phyloP scores from a whole-genome alignment of 768 basidiomycete species.

The Phylloporus arenicola region DNA sequence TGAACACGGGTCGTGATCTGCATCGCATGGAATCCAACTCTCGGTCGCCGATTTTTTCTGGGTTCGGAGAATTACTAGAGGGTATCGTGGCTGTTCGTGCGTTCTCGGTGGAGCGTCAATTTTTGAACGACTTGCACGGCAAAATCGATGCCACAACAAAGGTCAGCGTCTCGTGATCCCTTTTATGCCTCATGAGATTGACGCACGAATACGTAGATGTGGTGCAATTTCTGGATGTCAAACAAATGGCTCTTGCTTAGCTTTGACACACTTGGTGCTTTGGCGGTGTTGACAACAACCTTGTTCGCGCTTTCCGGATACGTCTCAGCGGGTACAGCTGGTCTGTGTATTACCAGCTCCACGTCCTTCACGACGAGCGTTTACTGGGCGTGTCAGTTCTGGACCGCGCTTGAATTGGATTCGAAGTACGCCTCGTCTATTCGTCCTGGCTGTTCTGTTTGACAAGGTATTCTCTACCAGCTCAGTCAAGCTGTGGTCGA shows the following conservation, averaged over 20 bases:
- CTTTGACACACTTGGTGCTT: conserved; percentile 73
- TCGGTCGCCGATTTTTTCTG: conserved; percentile 78
- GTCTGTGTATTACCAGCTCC: conserved; percentile 71
- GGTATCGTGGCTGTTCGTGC: conserved; percentile 93
- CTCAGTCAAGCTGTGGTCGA: conserved; percentile 86
- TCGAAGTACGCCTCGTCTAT: conserved; percentile 51
- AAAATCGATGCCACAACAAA: conserved; percentile 78
- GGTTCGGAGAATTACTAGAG: conserved; percentile 76
- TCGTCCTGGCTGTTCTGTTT: not conserved
- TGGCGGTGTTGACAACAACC: conserved; percentile 70
- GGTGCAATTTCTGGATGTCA: conserved; percentile 87
- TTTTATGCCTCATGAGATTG: not conserved
- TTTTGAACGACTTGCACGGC: conserved; percentile 66
- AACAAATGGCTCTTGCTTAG: conserved; percentile 81
- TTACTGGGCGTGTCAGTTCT: conserved; percentile 48
- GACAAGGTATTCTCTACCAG: conserved; percentile 31
- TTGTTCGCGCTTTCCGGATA: conserved; percentile 67
- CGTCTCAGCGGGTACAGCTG: conserved; percentile 57
- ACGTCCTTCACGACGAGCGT: conserved; percentile 52
- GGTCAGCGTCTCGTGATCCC: conserved; percentile 33
- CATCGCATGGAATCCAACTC: conserved; percentile 89
- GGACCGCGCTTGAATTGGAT: conserved; percentile 62
- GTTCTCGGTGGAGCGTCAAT: conserved; percentile 75
- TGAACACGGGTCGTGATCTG: conserved; percentile 77
- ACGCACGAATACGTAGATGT: conserved; percentile 44